Evolutionary conservation across 257 asterid genomes (phyloP).

Genomic region (Thymus mandschuricus): DNA sequence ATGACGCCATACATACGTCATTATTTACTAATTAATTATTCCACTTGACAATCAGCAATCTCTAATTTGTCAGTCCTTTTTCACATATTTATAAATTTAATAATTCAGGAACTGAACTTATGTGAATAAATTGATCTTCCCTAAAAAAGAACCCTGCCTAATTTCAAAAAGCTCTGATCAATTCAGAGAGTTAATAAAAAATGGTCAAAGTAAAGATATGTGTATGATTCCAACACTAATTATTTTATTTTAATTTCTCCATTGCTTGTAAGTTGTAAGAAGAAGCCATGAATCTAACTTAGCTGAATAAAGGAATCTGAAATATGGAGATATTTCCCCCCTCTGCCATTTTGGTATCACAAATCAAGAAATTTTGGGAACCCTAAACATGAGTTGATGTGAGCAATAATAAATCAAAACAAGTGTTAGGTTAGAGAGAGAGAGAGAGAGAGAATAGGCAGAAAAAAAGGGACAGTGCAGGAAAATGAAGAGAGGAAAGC

Average conservation of each 20-base stretch:
- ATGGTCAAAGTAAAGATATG: slow-evolving; percentile 6
- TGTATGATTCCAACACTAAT: not conserved
- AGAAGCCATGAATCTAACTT: slow-evolving; percentile 23
- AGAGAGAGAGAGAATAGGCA: slow-evolving; percentile 17
- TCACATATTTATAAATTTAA: not conserved
- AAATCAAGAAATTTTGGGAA: slow-evolving; percentile 37
- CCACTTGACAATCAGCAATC: not conserved
- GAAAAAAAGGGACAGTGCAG: slow-evolving; percentile 25
- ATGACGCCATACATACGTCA: slow-evolving; percentile 9
- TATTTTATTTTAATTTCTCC: not conserved
- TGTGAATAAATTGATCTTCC: too few species aligned
- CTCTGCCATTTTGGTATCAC: slow-evolving; percentile 38
- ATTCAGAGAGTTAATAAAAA: not conserved
- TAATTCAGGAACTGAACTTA: too few species aligned
- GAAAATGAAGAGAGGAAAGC: slow-evolving; percentile 18
- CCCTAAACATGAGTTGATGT: slow-evolving; percentile 38
- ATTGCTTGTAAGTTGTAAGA: slow-evolving; percentile 14
- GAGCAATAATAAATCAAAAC: slow-evolving; percentile 28
- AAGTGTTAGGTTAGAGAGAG: slow-evolving; percentile 32
- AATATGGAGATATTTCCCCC: slow-evolving; percentile 37
- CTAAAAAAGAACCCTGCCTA: too few species aligned
- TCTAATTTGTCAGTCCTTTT: not conserved
- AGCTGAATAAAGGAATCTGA: slow-evolving; percentile 37
- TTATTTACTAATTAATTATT: not conserved
- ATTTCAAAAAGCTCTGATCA: not conserved